Evolutionary conservation across 805 yeast species (phyloP).

Genomic region (Wickerhamomyces xylosicus): DNA sequence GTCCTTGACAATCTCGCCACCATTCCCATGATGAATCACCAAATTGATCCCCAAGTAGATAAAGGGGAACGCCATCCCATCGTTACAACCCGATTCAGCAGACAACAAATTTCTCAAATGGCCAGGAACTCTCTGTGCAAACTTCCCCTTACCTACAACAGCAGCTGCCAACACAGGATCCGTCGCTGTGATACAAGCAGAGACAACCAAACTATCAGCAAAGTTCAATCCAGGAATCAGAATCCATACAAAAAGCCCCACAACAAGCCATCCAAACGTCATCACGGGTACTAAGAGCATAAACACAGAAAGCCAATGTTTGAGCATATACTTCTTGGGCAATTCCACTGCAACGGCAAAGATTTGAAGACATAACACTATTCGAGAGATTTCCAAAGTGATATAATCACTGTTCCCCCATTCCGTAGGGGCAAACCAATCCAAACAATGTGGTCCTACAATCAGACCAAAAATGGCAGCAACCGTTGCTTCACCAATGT

Average conservation of each 20-base stretch:
- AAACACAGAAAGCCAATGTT: constrained; percentile 71
- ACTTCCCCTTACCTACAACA: constrained; percentile 89
- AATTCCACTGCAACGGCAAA: constrained; percentile 92
- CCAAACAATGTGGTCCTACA: constrained; percentile 77
- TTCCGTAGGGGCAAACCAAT: constrained; percentile 72
- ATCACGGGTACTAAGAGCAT: constrained; percentile 75
- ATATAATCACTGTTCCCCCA: constrained; percentile 85
- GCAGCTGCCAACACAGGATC: constrained; percentile 95
- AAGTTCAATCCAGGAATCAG: constrained; percentile 67
- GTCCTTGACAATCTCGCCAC: constrained; percentile 61
- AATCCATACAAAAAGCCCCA: constrained; percentile 71
- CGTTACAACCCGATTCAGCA: constrained; percentile 87
- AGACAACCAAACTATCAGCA: constrained; percentile 59
- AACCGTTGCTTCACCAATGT: constrained; percentile 86
- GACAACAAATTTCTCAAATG: constrained; percentile 75
- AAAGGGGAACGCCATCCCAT: constrained; percentile 94
- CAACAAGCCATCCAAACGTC: constrained; percentile 83
- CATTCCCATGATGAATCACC: constrained; percentile 52
- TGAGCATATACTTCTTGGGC: constrained; percentile 80
- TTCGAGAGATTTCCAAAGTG: constrained; percentile 77
- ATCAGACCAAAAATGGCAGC: constrained; percentile 81
- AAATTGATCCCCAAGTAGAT: constrained; percentile 61
- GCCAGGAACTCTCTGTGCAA: constrained; percentile 88
- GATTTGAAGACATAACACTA: constrained; percentile 78
- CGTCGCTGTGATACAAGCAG: constrained; percentile 91